phyloP scores from a whole-genome alignment of 352 stramenopile genomes.

The Pythium sp. region DNA sequence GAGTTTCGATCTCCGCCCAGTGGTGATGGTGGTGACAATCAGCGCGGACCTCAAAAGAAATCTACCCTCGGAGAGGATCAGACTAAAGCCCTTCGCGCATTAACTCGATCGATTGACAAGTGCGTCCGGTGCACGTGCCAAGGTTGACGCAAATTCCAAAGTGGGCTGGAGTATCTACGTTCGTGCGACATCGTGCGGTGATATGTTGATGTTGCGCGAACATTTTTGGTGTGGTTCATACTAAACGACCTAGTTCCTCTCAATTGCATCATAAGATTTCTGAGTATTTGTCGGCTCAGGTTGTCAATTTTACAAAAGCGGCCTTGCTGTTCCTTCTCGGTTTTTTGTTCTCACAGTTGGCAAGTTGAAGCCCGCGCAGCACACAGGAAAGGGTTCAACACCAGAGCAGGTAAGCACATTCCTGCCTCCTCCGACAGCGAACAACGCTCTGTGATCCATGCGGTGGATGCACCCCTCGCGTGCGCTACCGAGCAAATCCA shows the following conservation, averaged over 20 bases:
- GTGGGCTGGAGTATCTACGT: no score
- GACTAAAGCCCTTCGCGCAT: background rate
- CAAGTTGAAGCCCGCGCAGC: background rate
- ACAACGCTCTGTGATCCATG: background rate
- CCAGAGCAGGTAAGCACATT: background rate
- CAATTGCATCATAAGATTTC: no score
- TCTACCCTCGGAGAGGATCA: background rate
- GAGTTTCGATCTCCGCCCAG: constrained; percentile 6
- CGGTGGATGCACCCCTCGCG: background rate
- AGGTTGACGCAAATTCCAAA: no score
- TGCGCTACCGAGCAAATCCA: background rate
- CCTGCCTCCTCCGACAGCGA: background rate
- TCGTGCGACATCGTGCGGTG: no score
- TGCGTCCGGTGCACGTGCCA: constrained; percentile 8
- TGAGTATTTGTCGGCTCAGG: no score
- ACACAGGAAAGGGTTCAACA: background rate
- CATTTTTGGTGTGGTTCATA: no score
- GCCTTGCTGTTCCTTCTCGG: no score
- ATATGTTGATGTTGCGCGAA: no score
- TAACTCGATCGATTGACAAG: constrained; percentile 7
- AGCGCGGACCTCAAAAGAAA: background rate
- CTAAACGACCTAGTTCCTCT: no score
- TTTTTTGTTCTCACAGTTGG: background rate
- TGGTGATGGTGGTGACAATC: background rate
- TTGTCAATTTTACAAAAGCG: no score